Conservation (phyloP, 768 basidiomycete genomes). For the Collybia sordida region DNA sequence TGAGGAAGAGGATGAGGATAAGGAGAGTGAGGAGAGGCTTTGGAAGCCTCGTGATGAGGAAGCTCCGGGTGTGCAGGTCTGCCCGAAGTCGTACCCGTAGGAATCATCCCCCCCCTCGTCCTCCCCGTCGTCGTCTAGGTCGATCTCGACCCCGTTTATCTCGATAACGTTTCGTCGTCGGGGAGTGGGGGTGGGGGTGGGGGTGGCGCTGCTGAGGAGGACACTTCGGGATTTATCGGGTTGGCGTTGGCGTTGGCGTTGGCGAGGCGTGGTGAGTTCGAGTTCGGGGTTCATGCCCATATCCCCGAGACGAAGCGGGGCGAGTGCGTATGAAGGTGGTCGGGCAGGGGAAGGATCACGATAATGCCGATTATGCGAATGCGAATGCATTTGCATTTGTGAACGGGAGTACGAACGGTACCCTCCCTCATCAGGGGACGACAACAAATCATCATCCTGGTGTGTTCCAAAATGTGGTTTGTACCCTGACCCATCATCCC, state of each 20-base stretch:
- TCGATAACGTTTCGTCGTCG: constrained; percentile 33
- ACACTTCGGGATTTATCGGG: background rate
- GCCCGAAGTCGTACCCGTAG: too few relatives aligned
- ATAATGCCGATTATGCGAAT: too few relatives aligned
- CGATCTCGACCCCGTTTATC: constrained; percentile 40
- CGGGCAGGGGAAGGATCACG: too few relatives aligned
- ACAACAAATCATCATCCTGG: background rate
- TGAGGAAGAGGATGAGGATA: too few relatives aligned
- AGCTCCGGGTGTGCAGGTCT: too few relatives aligned
- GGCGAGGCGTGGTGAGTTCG: background rate
- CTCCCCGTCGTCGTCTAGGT: constrained; percentile 32
- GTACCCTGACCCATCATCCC: constrained; percentile 1
- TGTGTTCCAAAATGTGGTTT: constrained; percentile 3
- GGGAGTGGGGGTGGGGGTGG: constrained; percentile 4
- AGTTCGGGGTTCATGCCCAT: too few relatives aligned
- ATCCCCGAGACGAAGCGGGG: too few relatives aligned
- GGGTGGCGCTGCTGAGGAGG: background rate
- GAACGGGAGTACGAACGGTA: background rate
- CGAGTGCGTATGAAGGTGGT: background rate
- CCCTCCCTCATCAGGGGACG: background rate
- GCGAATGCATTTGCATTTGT: too few relatives aligned
- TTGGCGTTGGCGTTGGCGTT: background rate
- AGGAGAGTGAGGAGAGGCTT: too few relatives aligned
- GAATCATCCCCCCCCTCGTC: constrained; percentile 13
- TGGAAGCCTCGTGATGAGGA: too few relatives aligned